Evolutionary conservation across 2,329 filamentous ascomycete species (phyloP).

Genomic region (Esteya vermicola): DNA sequence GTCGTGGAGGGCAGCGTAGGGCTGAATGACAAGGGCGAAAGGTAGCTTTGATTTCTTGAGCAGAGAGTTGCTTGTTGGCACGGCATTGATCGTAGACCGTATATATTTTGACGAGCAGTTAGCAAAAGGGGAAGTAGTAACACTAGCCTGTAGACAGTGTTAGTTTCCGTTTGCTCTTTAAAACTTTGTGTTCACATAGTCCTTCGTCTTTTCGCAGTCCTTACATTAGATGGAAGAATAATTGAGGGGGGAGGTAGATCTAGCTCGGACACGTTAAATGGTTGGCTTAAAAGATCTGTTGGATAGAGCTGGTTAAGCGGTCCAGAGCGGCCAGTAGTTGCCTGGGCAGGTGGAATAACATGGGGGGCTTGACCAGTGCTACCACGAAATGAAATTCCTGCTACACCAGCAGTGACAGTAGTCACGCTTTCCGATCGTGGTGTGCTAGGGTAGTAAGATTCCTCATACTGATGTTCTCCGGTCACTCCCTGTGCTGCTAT

Average conservation of each 20-base stretch:
- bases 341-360: constrained; percentile 36
- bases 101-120: constrained; percentile 93
- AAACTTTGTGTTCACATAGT: background rate
- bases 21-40: constrained; percentile 90
- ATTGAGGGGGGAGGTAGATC: constrained; percentile 86
- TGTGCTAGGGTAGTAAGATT: constrained; percentile 48
- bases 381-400: constrained; percentile 73
- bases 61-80: constrained; percentile 81
- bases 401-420: constrained; percentile 71
- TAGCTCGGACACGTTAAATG: constrained; percentile 86
- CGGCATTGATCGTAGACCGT: constrained; percentile 85
- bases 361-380: constrained; percentile 40
- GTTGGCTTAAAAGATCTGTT: constrained; percentile 80
- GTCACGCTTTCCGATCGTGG: constrained; percentile 38
- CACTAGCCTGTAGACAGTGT: constrained; percentile 48
- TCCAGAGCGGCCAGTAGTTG: constrained; percentile 25
- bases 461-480: constrained; percentile 54
- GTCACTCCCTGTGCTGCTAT: constrained; percentile 26
- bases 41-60: constrained; percentile 95
- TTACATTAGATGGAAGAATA: constrained; percentile 79
- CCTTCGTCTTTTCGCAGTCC: constrained; percentile 17
- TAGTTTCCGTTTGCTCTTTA: too few relatives aligned
- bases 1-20: constrained; percentile 86
- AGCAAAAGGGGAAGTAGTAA: constrained; percentile 78
- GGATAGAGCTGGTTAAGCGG: constrained; percentile 80